A percentile compares a stretch with the other conserved stretches of the same genome.
Conservation (phyloP, 1,284 basidiomycete genomes). For the Papiliotrema flavescens region DNA sequence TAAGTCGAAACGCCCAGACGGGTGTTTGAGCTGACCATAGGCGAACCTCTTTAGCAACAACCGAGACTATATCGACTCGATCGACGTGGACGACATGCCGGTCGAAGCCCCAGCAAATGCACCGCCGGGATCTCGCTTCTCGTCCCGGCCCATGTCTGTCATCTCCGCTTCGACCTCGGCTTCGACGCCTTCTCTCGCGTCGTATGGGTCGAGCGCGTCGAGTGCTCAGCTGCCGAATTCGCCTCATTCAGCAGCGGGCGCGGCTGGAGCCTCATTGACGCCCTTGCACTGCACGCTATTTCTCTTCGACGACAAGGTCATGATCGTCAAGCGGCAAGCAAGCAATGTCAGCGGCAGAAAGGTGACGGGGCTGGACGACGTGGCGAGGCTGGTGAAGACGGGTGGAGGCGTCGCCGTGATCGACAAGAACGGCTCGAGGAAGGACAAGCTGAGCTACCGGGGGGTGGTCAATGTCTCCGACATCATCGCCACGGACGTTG, state of each 20-base stretch:
- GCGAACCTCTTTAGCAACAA: conserved; percentile 79
- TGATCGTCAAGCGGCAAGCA: conserved; percentile 82
- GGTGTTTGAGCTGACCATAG: conserved; percentile 25
- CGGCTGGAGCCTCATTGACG: background rate
- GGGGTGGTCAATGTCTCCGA: conserved; percentile 83
- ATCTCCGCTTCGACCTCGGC: conserved; percentile 28
- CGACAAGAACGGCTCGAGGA: conserved; percentile 53
- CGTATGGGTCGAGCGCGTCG: conserved; percentile 20
- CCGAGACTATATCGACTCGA: conserved; percentile 83
- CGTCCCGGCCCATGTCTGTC: conserved; percentile 16
- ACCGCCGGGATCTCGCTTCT: conserved; percentile 16
- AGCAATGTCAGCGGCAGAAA: conserved; percentile 68
- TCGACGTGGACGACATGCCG: conserved; percentile 85
- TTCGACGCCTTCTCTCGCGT: conserved; percentile 50
- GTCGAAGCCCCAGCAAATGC: conserved; percentile 50
- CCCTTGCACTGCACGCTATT: conserved; percentile 81
- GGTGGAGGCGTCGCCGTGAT: conserved; percentile 47
- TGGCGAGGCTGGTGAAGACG: conserved; percentile 67
- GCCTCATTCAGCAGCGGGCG: conserved; percentile 10
- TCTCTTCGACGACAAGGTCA: conserved; percentile 90
- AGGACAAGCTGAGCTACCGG: conserved; percentile 76
- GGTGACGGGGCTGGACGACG: conserved; percentile 79
- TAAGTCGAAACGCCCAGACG: conserved; percentile 27
- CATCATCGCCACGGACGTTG: conserved; percentile 75
- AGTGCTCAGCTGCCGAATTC: conserved; percentile 53